phyloP scores from a whole-genome alignment of 495 filamentous ascomycete species.

The Gamarada debralockiae region DNA sequence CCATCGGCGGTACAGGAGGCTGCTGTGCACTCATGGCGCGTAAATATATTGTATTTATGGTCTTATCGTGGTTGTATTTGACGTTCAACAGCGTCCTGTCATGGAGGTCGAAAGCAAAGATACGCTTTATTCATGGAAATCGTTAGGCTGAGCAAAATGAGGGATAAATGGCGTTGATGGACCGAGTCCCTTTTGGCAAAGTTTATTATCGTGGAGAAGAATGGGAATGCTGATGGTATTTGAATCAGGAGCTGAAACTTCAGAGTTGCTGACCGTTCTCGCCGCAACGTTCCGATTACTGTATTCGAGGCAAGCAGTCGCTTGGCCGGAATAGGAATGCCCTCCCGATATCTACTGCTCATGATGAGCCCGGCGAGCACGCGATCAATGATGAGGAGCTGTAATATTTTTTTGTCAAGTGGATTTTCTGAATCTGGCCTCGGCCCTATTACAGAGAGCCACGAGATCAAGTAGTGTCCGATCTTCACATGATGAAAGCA shows the following conservation, averaged over 20 bases:
- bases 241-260: no score
- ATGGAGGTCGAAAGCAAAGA: conserved; percentile 17
- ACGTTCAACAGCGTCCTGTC: conserved; percentile 3
- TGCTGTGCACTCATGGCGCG: conserved; percentile 24
- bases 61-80: conserved; percentile 4
- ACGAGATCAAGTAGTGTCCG: no score
- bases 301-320: no score
- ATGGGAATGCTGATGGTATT: no score
- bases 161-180: neutral
- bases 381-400: neutral
- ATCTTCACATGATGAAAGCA: no score
- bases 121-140: conserved; percentile 7
- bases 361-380: neutral
- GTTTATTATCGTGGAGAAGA: no score
- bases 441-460: no score
- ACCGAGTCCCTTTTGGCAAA: no score
- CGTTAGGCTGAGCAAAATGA: neutral
- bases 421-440: no score
- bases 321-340: conserved; percentile 4
- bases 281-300: no score
- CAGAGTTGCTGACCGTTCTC: no score
- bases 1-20: conserved; percentile 2
- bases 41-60: neutral
- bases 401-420: neutral
- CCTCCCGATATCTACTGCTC: neutral